Conservation (phyloP, 2,329 filamentous ascomycete genomes). For the Neoscytalidium dimidiatum region DNA sequence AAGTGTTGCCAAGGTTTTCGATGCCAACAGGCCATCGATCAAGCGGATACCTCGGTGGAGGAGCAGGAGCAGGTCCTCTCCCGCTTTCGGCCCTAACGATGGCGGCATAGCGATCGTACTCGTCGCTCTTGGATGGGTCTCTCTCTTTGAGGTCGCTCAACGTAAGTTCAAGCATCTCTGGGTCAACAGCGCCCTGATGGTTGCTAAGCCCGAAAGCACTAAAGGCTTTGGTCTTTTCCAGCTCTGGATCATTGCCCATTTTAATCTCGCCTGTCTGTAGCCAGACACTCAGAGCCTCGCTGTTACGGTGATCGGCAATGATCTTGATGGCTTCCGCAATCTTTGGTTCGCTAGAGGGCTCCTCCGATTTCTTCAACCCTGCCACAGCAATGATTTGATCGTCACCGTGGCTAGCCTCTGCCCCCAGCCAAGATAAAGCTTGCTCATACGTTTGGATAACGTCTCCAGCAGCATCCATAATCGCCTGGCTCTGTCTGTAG, state of each 20-base stretch:
- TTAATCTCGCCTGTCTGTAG: constrained; percentile 47
- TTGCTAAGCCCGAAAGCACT: constrained; percentile 50
- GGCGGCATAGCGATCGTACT: constrained; percentile 10
- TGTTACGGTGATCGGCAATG: constrained; percentile 61
- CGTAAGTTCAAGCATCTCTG: constrained; percentile 37
- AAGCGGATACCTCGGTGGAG: constrained; percentile 32
- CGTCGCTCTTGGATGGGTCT: constrained; percentile 11
- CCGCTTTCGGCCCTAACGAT: constrained; percentile 7
- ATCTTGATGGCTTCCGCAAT: constrained; percentile 58
- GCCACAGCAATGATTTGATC: constrained; percentile 61
- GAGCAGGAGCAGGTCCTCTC: constrained; percentile 12
- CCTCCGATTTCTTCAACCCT: constrained; percentile 57
- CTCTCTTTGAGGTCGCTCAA: constrained; percentile 22
- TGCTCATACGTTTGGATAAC: constrained; percentile 62
- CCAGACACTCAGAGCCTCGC: constrained; percentile 54
- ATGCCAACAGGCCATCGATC: constrained; percentile 76
- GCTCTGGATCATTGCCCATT: constrained; percentile 50
- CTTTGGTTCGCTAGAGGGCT: constrained; percentile 49
- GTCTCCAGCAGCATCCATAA: constrained; percentile 37
- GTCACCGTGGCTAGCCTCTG: constrained; percentile 46
- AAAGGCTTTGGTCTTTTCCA: constrained; percentile 51
- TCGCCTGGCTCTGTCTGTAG: constrained; percentile 57
- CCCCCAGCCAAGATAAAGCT: constrained; percentile 62
- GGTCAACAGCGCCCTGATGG: constrained; percentile 53
- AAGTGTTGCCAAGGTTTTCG: constrained; percentile 94